Evolutionary conservation across 768 basidiomycete species (phyloP).

Genomic region (Termitomyces sp.): DNA sequence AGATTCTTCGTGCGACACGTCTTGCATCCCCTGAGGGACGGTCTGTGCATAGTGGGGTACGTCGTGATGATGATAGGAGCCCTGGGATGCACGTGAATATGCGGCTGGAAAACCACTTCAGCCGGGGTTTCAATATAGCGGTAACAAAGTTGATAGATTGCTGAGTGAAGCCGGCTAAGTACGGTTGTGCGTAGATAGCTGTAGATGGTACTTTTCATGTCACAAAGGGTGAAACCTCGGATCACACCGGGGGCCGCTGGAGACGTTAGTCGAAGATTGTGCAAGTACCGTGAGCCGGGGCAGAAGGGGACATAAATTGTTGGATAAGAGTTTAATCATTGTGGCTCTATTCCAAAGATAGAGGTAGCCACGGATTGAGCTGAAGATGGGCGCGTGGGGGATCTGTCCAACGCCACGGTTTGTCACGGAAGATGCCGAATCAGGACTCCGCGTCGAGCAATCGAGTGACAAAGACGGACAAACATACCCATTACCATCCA

Average conservation of each 20-base stretch:
- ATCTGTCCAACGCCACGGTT: not conserved
- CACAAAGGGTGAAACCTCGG: not conserved
- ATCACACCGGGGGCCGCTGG: not conserved
- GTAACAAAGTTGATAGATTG: too few relatives aligned
- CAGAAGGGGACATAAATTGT: not conserved
- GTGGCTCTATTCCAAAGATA: not conserved
- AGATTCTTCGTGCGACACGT: conserved; percentile 24
- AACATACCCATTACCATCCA: conserved; percentile 15
- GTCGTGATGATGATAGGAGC: accelerated
- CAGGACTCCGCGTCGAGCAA: conserved; percentile 2
- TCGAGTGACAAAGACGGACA: conserved; percentile 11
- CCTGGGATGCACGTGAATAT: not conserved
- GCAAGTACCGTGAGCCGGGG: too few relatives aligned
- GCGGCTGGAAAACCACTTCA: not conserved
- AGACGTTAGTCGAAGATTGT: not conserved
- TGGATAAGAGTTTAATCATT: not conserved
- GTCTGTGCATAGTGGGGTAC: conserved; percentile 13
- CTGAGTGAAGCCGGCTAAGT: too few relatives aligned
- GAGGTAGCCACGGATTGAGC: not conserved
- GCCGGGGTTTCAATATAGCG: too few relatives aligned
- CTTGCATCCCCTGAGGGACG: too few relatives aligned
- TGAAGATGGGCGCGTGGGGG: not conserved
- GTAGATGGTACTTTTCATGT: not conserved
- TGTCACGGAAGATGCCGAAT: conserved; percentile 11
- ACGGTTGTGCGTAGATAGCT: not conserved